Percentiles rank a stretch among this genome's conserved stretches.
Conservation (phyloP, 1,139 yeast species). For the Arxiozyma heterogenica region DNA sequence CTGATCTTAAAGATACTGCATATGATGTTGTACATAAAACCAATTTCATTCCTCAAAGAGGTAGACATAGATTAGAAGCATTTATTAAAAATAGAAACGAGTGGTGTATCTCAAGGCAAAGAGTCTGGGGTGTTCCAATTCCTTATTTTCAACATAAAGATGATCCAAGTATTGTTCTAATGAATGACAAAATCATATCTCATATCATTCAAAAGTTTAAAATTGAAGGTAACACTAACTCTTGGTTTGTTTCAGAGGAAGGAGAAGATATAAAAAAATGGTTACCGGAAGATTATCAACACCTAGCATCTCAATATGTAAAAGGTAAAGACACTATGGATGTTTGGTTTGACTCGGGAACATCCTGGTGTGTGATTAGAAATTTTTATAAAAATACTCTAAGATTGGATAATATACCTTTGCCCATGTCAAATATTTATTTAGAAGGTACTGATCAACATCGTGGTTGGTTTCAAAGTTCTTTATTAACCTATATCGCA, state of each 20-base stretch:
- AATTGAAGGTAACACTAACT: slow-evolving; percentile 47
- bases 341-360: slow-evolving; percentile 98
- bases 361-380: slow-evolving; percentile 65
- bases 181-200: slow-evolving; percentile 30
- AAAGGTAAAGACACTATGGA: slow-evolving; percentile 92
- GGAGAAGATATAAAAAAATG: slow-evolving; percentile 48
- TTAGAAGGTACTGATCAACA: slow-evolving; percentile 96
- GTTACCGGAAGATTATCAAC: slow-evolving; percentile 49
- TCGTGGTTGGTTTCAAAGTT: slow-evolving; percentile 98
- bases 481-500: slow-evolving; percentile 70
- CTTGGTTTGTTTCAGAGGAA: slow-evolving; percentile 56
- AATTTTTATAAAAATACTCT: slow-evolving; percentile 32
- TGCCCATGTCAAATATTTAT: slow-evolving; percentile 60
- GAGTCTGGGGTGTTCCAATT: slow-evolving; percentile 98
- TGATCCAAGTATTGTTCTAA: slow-evolving; percentile 33
- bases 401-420: slow-evolving; percentile 22
- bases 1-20: slow-evolving; percentile 58
- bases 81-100: slow-evolving; percentile 75
- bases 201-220: slow-evolving; percentile 28
- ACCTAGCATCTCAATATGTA: slow-evolving; percentile 36
- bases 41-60: slow-evolving; percentile 62
- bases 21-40: slow-evolving; percentile 52
- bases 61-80: slow-evolving; percentile 58
- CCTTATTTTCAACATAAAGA: slow-evolving; percentile 64
- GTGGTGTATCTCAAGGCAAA: slow-evolving; percentile 96